A percentile compares a stretch with the other conserved stretches of the same genome.
Conservation (phyloP, 805 yeast genomes). For the Candida piceae region DNA sequence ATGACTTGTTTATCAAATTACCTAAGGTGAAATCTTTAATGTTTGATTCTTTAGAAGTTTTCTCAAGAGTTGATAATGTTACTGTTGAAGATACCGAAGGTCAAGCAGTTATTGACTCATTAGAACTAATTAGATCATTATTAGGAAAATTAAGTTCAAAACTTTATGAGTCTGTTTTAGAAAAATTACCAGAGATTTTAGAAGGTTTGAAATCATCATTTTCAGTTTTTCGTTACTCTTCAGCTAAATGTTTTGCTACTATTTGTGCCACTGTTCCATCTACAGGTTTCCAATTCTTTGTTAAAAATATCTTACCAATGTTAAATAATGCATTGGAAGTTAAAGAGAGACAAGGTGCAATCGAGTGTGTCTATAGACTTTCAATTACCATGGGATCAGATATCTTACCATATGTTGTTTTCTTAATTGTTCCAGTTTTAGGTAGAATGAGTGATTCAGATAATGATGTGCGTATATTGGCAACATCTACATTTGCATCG, state of each 20-base stretch:
- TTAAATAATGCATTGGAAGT: slow-evolving; percentile 68
- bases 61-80: slow-evolving; percentile 12
- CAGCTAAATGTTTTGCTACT: slow-evolving; percentile 84
- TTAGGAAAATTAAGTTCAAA: slow-evolving; percentile 52
- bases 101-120: slow-evolving; percentile 77
- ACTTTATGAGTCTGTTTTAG: slow-evolving; percentile 47
- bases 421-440: slow-evolving; percentile 89
- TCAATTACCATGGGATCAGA: slow-evolving; percentile 80
- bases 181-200: slow-evolving; percentile 47
- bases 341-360: slow-evolving; percentile 84
- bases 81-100: slow-evolving; percentile 47
- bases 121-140: slow-evolving; percentile 75
- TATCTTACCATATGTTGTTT: slow-evolving; percentile 90
- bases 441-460: slow-evolving; percentile 98
- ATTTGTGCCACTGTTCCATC: slow-evolving; percentile 67
- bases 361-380: slow-evolving; percentile 84
- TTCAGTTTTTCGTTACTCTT: slow-evolving; percentile 83
- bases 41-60: slow-evolving; percentile 53
- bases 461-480: slow-evolving; percentile 77
- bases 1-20: slow-evolving; percentile 48
- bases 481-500: slow-evolving; percentile 95
- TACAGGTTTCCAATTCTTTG: slow-evolving; percentile 69
- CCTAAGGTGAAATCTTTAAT: slow-evolving; percentile 64
- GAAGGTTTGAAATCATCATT: slow-evolving; percentile 58
- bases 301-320: slow-evolving; percentile 75